Percentiles rank a stretch among this genome's conserved stretches.
These are phyloP conservation scores for Heterobasidion annosum DNA, from an alignment of 1,284 basidiomycete species.

Conservation along the genomic window DNA sequence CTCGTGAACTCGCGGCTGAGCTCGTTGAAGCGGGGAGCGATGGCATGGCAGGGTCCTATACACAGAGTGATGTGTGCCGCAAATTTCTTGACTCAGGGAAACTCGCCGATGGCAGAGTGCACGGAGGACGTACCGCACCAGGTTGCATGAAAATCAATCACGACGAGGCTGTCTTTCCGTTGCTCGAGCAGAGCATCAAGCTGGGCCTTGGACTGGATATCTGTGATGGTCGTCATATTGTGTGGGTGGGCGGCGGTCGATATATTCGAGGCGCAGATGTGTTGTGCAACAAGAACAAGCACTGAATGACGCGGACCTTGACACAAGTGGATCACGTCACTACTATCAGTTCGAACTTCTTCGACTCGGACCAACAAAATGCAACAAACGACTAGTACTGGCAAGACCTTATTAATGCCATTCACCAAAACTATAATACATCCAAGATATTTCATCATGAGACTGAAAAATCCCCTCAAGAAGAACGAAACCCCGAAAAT, in stretches of 20 bases:
- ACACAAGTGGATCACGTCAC: no score
- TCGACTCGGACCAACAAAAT: no score
- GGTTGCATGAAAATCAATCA: constrained; percentile 1
- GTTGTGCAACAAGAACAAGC: neutral
- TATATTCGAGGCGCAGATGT: neutral
- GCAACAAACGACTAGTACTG: no score
- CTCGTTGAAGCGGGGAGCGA: neutral
- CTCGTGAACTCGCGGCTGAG: neutral
- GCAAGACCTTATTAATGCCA: no score
- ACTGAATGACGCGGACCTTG: neutral
- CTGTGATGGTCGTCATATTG: neutral
- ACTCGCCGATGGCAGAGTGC: neutral
- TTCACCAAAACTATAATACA: no score
- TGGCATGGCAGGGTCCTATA: constrained; percentile 1
- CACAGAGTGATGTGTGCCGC: neutral
- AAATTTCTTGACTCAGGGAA: neutral
- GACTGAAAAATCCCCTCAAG: neutral
- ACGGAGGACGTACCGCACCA: neutral
- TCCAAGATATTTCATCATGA: no score
- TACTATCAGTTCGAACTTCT: no score
- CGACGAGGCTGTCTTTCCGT: neutral
- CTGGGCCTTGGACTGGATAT: neutral
- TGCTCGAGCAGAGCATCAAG: neutral
- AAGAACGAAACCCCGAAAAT: neutral
- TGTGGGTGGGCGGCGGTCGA: neutral